Conservation (phyloP, 257 asterid species). For the Petunia axillaris region DNA sequence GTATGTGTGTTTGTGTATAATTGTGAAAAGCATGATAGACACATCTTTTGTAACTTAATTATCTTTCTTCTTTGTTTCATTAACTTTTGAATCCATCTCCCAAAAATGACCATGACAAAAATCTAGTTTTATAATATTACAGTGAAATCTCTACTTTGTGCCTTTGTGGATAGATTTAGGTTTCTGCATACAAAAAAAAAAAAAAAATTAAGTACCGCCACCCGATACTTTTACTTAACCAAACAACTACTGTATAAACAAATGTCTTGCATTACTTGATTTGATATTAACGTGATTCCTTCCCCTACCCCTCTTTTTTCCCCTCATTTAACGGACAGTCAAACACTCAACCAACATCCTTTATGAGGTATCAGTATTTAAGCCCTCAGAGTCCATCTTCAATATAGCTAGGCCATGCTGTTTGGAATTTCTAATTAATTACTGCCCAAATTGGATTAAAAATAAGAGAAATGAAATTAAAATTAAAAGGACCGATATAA, state of each 20-base stretch:
- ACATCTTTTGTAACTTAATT: background rate
- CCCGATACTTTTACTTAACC: background rate
- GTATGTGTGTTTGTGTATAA: background rate
- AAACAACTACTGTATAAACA: background rate
- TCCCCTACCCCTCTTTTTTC: background rate
- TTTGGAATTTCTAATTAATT: background rate
- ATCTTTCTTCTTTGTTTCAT: background rate
- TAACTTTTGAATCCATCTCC: slow-evolving; percentile 2
- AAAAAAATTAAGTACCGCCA: background rate
- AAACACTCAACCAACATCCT: slow-evolving; percentile 42
- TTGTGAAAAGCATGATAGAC: background rate
- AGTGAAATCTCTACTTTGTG: background rate
- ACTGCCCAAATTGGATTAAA: background rate
- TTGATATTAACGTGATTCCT: background rate
- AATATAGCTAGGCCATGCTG: background rate
- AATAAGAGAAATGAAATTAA: background rate
- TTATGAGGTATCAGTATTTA: slow-evolving; percentile 26
- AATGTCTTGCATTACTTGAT: background rate
- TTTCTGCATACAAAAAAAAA: background rate
- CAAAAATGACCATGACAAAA: background rate
- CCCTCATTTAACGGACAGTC: slow-evolving; percentile 35
- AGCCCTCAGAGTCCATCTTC: background rate
- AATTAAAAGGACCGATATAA: background rate
- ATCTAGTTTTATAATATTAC: background rate
- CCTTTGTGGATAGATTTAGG: background rate